Evolutionary conservation across 2,329 filamentous ascomycete genomes (phyloP), one percentile per base, ranked within the genome.

Genomic region (Curvularia eragrostidis): DNA sequence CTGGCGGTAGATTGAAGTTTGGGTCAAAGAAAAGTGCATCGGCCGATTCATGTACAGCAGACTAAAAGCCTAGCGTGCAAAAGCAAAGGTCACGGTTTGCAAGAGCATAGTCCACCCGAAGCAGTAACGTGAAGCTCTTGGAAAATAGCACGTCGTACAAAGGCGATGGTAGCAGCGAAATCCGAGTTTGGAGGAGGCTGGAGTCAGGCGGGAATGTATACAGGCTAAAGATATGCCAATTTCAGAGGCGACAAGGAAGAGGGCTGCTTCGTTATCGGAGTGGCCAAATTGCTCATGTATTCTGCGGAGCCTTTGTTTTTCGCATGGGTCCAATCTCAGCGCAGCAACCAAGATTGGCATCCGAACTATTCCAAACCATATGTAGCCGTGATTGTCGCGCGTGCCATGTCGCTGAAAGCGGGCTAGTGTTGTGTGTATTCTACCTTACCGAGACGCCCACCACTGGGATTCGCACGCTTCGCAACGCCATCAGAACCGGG

Each of bases 81-180:
- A 53, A 54, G 32, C 53, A 56, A 52, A 41, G 6, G 41, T 26
- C 50, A 47, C 36, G 38, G n/a, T 24, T 42, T 53, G 54, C 46
- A 36, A 39, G 38, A 34, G 48, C 38, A 43, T 56, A 57, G 54
- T 57, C 50, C 50, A 57, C 54, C 44, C 41, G 44, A 57, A 48
- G 49, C 21, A 28, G 54, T 39, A 56, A 46, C 18, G 38, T 19
- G 32, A 12, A 24, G n/a, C 43, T 49, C 39, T 38, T 28, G 26
- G n/a, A 39, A 52, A 19, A 32, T 44, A 26, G 32, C 10, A 44
- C 21, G 48, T 32, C 38, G 26, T 46, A 48, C 41, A 28, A 54
- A 9, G 42, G 21, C 30, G 9, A 26, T 24, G 12, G 43, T 26
- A 26, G 8, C 43, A 19, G 9, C 43, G 9, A 28, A n/a, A 19